Conservation (phyloP, 129 eudicot species). For the Rutidosis leptorrhynchoides region DNA sequence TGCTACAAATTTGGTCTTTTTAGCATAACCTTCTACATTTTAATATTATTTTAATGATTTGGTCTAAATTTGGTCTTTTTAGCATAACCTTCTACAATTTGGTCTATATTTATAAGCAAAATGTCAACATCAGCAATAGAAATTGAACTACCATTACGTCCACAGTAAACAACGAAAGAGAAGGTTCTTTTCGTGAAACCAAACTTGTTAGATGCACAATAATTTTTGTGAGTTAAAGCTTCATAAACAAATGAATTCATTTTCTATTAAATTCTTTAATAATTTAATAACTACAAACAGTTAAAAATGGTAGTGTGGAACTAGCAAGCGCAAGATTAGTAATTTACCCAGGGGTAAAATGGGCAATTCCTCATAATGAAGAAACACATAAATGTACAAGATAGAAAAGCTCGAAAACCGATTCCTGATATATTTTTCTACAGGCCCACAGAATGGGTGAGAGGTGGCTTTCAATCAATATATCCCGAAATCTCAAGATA, state of each 20-base stretch:
- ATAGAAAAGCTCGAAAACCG: background rate
- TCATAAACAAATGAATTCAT: background rate
- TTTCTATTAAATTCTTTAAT: background rate
- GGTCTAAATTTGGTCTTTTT: background rate
- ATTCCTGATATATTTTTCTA: background rate
- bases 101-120: background rate
- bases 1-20: background rate
- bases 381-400: constrained; percentile 13
- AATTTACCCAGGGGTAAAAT: background rate
- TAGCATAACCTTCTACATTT: background rate
- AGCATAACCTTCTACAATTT: background rate
- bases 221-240: background rate
- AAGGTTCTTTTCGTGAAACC: background rate
- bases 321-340: background rate
- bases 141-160: background rate
- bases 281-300: constrained; percentile 1
- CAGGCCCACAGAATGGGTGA: constrained; percentile 8
- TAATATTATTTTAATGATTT: background rate
- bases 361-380: background rate
- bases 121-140: background rate
- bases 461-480: constrained; percentile 22
- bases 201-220: too few relatives aligned
- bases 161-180: background rate
- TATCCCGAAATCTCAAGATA: constrained; percentile 12
- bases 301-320: background rate